Percentiles rank a stretch among this genome's conserved stretches.
phyloP scores from a whole-genome alignment of 768 basidiomycete species.

The Hortiboletus campestris region DNA sequence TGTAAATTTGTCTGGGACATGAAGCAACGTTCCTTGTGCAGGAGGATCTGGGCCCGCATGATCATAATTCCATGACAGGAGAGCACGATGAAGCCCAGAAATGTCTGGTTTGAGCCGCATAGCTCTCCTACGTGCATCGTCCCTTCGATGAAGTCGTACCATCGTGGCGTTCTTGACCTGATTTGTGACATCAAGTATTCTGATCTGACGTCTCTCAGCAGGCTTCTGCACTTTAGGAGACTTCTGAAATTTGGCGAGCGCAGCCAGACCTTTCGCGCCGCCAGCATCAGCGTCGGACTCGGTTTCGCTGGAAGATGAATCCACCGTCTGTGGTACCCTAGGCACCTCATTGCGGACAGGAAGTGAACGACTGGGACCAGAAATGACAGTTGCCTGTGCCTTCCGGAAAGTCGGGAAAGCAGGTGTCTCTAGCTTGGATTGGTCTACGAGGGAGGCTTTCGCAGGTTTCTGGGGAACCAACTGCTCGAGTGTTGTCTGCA shows the following conservation, averaged over 20 bases:
- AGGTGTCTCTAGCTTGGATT: slow-evolving; percentile 37
- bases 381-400: slow-evolving; percentile 22
- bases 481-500: slow-evolving; percentile 20
- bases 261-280: slow-evolving; percentile 45
- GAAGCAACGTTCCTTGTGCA: slow-evolving; percentile 33
- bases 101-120: slow-evolving; percentile 82
- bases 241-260: slow-evolving; percentile 58
- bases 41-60: slow-evolving; percentile 65
- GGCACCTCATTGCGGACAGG: slow-evolving; percentile 11
- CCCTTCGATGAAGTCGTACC: slow-evolving; percentile 52
- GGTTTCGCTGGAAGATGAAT: slow-evolving; percentile 42
- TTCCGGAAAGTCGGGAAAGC: slow-evolving; percentile 46
- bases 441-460: slow-evolving; percentile 18
- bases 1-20: slow-evolving; percentile 65
- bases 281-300: slow-evolving; percentile 48
- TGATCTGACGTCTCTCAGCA: slow-evolving; percentile 59
- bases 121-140: slow-evolving; percentile 58
- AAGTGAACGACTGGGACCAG: slow-evolving; percentile 35
- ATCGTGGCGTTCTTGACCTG: slow-evolving; percentile 42
- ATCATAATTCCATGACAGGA: slow-evolving; percentile 87
- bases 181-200: slow-evolving; percentile 55
- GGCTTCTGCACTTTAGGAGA: slow-evolving; percentile 59
- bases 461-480: slow-evolving; percentile 11
- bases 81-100: slow-evolving; percentile 66
- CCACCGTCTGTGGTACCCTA: slow-evolving; percentile 6